phyloP scores from a whole-genome alignment of 306 rosid genomes.

The Vigna hirtella region DNA sequence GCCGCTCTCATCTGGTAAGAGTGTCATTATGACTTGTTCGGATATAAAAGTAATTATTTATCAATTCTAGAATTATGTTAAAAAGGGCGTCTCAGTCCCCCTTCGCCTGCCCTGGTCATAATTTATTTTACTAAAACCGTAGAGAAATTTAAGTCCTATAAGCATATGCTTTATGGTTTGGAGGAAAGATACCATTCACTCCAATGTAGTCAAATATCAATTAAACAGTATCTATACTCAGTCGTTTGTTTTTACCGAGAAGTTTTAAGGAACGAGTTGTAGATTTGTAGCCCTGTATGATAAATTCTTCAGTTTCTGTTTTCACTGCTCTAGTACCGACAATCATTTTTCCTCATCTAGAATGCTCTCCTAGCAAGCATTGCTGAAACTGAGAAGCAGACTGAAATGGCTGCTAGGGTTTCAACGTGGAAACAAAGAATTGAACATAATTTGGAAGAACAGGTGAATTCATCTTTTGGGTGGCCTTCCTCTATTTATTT shows the following conservation, averaged over 20 bases:
- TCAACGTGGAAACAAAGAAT: slow-evolving; percentile 91
- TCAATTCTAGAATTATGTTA: slow-evolving; percentile 10
- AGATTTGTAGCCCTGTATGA: slow-evolving; percentile 21
- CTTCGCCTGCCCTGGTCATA: neutral
- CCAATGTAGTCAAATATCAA: neutral
- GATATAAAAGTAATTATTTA: neutral
- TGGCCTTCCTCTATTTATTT: slow-evolving; percentile 13
- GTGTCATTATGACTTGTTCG: slow-evolving; percentile 8
- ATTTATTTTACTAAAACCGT: slow-evolving; percentile 3
- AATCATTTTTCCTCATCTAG: slow-evolving; percentile 48
- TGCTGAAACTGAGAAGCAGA: slow-evolving; percentile 86
- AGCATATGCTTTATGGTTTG: slow-evolving; percentile 12
- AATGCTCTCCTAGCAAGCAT: slow-evolving; percentile 90
- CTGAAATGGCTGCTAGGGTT: slow-evolving; percentile 86
- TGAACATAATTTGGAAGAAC: slow-evolving; percentile 87
- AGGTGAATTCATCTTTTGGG: slow-evolving; percentile 59
- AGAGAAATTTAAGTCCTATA: neutral
- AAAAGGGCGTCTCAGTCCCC: neutral
- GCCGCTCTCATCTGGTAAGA: slow-evolving; percentile 96
- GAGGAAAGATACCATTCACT: slow-evolving; percentile 10
- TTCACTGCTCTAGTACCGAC: slow-evolving; percentile 12
- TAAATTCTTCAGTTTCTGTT: neutral
- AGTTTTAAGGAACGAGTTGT: slow-evolving; percentile 18
- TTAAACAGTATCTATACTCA: neutral
- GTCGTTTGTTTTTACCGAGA: neutral